Conservation (phyloP, 768 basidiomycete genomes). For the Termitomyces heimii region DNA sequence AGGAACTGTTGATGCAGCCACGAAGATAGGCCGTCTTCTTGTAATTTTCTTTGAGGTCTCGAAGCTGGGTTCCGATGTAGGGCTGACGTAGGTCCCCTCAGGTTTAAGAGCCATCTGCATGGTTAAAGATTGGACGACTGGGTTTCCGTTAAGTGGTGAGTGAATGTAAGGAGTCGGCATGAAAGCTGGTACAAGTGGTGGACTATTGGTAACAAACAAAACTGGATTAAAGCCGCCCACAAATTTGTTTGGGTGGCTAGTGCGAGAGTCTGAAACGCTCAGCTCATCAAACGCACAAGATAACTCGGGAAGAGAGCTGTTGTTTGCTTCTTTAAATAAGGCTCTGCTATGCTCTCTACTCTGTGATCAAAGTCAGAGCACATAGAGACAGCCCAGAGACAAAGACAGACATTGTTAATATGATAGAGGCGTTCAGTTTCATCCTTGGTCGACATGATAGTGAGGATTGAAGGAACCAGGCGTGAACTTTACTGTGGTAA, state of each 20-base stretch:
- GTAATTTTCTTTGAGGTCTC: conserved; percentile 27
- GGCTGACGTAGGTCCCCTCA: conserved; percentile 7
- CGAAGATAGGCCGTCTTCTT: conserved; percentile 9
- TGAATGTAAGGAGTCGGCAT: conserved; percentile 31
- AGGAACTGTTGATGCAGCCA: conserved; percentile 17
- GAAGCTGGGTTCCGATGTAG: conserved; percentile 3
- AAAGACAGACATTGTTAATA: conserved; percentile 17
- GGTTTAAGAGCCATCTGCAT: conserved; percentile 34
- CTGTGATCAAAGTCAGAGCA: not conserved
- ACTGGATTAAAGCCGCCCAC: conserved; percentile 45
- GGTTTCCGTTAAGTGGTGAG: conserved; percentile 30
- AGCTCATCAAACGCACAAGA: conserved; percentile 22
- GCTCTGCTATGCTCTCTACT: not conserved
- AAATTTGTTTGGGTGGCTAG: conserved; percentile 22
- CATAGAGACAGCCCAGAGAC: not conserved
- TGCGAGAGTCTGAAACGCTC: conserved; percentile 11
- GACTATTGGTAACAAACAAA: conserved; percentile 3
- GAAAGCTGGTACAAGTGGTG: conserved; percentile 1
- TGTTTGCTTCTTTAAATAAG: conserved; percentile 14
- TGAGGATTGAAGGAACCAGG: not conserved
- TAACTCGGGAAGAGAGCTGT: conserved; percentile 12
- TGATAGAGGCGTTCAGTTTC: conserved; percentile 14
- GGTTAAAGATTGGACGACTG: conserved; percentile 29
- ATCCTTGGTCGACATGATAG: conserved; percentile 2
- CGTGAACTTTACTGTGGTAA: too few species aligned